Base-by-base conservation (phyloP, 2,329 filamentous ascomycete genomes). In the Hirsutella minnesotensis region DNA sequence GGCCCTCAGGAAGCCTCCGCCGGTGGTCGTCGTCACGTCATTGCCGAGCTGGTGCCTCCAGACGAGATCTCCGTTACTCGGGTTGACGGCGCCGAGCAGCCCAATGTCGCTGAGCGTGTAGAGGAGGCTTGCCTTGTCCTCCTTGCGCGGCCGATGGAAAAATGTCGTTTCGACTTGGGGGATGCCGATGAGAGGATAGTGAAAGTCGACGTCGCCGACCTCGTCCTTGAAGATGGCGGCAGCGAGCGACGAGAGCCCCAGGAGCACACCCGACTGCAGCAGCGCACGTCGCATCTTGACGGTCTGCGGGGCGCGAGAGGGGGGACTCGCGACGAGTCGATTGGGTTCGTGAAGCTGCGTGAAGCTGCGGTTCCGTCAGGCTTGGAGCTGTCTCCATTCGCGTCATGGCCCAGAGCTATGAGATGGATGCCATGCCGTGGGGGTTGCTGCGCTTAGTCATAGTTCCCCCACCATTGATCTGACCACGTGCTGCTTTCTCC, bases 161-260 rank as follows among this genome's bases (percentile, higher is more conserved):
- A 96, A 94, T 53, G 90, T 95, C 47, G 86, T 85, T 49, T 86
- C 78, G 59, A 77, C 70, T 60, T 83, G 83, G 43, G 92, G 88
- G 31, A 86, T 67, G 56, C 92, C 92, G 56, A 98, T 70, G 39
- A 96, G 80, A 50, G 86, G 79, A 67, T 94, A 81, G 66, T 96
- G 90, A 68, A 88, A 96, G 66, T 98, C 92, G 61, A 94, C 77
- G 54, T 86, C 76, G 67, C 81, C 89, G 52, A 94, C 88, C 63
- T 98, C 90, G 59, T 98, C 92, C 52, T 77, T 73, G 67, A 88
- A 95, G 46, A 96, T 79, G 50, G 88, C 86, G 7, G 53, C 53
- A 41, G 76, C 67, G 39, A 66, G 53, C 39, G 63, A 56, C 44
- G 64, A 60, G 38, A 67, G 56, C 50, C 58, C 64, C 51, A 67